phyloP scores from a whole-genome alignment of 257 asterid genomes.

The Nicotiana tomentosiformis region DNA sequence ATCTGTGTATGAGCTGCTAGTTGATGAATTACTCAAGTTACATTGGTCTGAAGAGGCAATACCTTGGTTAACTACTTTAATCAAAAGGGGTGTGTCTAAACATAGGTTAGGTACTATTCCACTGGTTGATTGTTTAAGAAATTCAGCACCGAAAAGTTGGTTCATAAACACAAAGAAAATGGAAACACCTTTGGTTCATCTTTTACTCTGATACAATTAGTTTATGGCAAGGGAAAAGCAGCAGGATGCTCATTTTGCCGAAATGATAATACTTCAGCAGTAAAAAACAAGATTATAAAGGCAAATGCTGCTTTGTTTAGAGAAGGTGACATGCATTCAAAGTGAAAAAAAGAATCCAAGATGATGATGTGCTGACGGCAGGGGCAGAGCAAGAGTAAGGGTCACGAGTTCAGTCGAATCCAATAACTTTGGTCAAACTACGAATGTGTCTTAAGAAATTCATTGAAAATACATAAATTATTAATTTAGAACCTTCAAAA shows the following conservation, averaged over 20 bases:
- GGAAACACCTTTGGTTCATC: conserved; percentile 8
- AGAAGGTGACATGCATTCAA: not conserved
- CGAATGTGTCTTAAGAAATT: no score
- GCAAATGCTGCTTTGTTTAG: not conserved
- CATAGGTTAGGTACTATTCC: conserved; percentile 4
- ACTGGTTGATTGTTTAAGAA: conserved; percentile 5
- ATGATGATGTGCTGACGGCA: not conserved
- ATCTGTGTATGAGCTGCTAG: conserved; percentile 16
- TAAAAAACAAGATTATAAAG: not conserved
- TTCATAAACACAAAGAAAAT: not conserved
- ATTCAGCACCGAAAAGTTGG: conserved; percentile 5
- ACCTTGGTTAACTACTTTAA: conserved; percentile 19
- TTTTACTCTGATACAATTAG: conserved; percentile 14
- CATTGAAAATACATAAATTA: no score
- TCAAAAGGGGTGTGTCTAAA: conserved; percentile 23
- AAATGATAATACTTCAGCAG: not conserved
- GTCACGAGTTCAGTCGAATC: no score
- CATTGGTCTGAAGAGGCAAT: conserved; percentile 16
- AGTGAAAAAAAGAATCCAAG: not conserved
- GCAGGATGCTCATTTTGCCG: not conserved
- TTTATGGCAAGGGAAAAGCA: not conserved
- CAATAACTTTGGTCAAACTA: no score
- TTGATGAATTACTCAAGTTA: conserved; percentile 17
- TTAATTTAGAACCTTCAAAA: no score
- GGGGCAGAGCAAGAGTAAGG: no score